Base-by-base conservation (phyloP, 176 grass and related monocot species). In the Aegilops bicornis region DNA sequence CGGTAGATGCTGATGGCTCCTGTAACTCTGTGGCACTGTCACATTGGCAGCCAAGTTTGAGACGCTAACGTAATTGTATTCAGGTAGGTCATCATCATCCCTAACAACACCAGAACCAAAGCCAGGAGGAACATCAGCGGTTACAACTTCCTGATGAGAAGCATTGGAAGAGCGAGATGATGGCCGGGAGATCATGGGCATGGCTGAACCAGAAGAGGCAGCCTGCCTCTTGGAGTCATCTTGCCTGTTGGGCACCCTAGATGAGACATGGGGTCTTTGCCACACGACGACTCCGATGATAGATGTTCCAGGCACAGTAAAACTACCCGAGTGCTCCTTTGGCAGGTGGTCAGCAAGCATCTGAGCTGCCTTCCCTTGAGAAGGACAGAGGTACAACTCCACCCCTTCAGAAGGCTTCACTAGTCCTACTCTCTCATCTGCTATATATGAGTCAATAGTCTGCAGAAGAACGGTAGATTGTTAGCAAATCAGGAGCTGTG, bases 351-450 rank as follows among this genome's bases (percentile, higher is more conserved):
- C 79, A 7, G 75, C 56, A 58, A 98, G 86, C 48, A 95, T 85
- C n/a, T 90, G 83, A 16, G 68, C 15, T 63, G 79, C 79, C 78
- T 88, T 95, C 62, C 86, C 82, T 42, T 86, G 88, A 50, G 47
- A 50, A 60, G 93, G 89, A 64, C 91, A 91, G 29, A 95, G 39
- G 87, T 95, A 98, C 22, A 98, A 45, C 74, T 93, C 95, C 80
- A 95, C 83, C 8, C 89, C 93, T 25, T 89, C 61, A 20, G 62
- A 77, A 30, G 73, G 93, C 66, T 95, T 89, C 8, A 89, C 81
- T 73, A 93, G 80, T 42, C 93, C 93, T 27, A 95, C 95, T 87
- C 89, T 95, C 65, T 82, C 83, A 76, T 92, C 91, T 13, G 86
- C 25, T 63, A 89, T 78, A 75, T 95, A 98, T 7, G 91, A 90